Percentiles rank a stretch among this genome's conserved stretches.
phyloP scores from a whole-genome alignment of 306 rosid genomes.

The Trifolium repens region DNA sequence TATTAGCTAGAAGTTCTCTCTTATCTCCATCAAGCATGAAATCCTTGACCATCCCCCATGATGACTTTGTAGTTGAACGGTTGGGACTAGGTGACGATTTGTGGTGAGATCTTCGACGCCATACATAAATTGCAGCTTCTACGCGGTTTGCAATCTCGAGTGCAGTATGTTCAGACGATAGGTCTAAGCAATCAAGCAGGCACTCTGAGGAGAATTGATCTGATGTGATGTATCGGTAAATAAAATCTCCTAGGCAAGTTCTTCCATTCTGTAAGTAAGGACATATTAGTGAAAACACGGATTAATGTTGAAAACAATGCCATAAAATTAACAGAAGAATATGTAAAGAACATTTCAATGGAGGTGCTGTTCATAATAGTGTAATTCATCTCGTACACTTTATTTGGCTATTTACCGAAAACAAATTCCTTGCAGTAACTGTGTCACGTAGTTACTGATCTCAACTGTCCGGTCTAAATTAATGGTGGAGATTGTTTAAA shows the following conservation, averaged over 20 bases:
- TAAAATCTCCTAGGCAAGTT: slow-evolving; percentile 85
- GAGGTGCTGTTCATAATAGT: not conserved
- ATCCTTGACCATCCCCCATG: slow-evolving; percentile 94
- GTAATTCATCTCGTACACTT: not conserved
- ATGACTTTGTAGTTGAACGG: slow-evolving; percentile 83
- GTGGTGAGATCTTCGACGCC: slow-evolving; percentile 81
- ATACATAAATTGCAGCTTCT: slow-evolving; percentile 81
- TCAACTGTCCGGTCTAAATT: not conserved
- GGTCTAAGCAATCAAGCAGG: slow-evolving; percentile 88
- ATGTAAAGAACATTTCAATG: not conserved
- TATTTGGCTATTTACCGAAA: not conserved
- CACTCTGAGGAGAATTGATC: slow-evolving; percentile 80
- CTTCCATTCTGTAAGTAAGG: slow-evolving; percentile 73
- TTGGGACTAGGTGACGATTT: slow-evolving; percentile 56
- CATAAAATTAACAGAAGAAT: slow-evolving; percentile 9
- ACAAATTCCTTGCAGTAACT: not conserved
- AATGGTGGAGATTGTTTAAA: not conserved
- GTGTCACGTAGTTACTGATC: not conserved
- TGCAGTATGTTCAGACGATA: slow-evolving; percentile 93
- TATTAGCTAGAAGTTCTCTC: slow-evolving; percentile 82
- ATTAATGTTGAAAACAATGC: slow-evolving; percentile 28
- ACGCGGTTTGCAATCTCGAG: slow-evolving; percentile 90
- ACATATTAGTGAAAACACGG: not conserved
- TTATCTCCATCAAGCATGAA: slow-evolving; percentile 86
- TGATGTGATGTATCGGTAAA: slow-evolving; percentile 83